These are phyloP conservation scores for Aspergillus aculeatus DNA, from an alignment of 2,329 filamentous ascomycete species.

Conservation along the genomic window DNA sequence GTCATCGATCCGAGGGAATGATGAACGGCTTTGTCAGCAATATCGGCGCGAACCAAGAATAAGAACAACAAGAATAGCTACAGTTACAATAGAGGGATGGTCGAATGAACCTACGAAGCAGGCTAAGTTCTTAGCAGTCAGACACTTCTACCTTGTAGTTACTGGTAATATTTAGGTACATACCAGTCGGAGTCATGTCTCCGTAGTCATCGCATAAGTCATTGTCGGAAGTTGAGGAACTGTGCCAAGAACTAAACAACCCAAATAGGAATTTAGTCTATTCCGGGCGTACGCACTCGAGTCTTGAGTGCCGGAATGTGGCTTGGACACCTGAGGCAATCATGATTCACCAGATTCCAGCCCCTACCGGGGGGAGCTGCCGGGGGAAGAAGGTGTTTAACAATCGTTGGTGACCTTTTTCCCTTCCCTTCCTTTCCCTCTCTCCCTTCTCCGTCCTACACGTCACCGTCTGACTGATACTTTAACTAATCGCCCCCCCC, in stretches of 20 bases:
- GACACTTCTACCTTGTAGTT: too few relatives aligned
- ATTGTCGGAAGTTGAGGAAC: background rate
- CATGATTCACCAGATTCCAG: background rate
- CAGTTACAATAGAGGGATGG: background rate
- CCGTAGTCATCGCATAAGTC: too few relatives aligned
- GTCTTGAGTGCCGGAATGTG: background rate
- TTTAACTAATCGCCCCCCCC: constrained; percentile 20
- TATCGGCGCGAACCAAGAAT: background rate
- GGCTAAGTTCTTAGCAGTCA: too few relatives aligned
- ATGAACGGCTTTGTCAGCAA: background rate
- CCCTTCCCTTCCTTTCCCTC: background rate
- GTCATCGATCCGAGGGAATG: constrained; percentile 1
- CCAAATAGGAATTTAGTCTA: background rate
- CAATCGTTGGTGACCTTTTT: background rate
- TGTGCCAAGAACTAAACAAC: background rate
- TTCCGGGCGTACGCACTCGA: too few relatives aligned
- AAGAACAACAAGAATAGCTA: background rate
- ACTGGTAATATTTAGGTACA: background rate
- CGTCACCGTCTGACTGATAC: constrained; percentile 18
- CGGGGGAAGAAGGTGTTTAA: too few relatives aligned
- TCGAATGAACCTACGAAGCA: background rate
- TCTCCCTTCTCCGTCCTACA: background rate
- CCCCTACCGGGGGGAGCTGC: background rate
- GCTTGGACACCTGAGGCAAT: background rate
- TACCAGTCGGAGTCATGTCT: too few relatives aligned